phyloP scores from a whole-genome alignment of 1,284 basidiomycete genomes.

The Crepidotus sp. region DNA sequence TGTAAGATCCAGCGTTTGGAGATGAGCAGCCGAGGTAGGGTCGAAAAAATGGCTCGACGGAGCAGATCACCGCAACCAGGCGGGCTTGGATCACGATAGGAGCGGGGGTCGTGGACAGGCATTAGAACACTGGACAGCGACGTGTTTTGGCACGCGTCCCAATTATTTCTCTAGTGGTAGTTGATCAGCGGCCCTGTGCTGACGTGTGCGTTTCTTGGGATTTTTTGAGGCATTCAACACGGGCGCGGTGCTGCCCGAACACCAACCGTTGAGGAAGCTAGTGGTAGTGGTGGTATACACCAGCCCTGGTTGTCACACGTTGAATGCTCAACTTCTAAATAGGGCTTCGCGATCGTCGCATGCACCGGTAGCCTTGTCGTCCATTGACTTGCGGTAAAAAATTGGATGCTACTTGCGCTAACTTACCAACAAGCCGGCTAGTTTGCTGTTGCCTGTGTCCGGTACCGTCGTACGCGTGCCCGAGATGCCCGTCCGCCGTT shows the following conservation, averaged over 20 bases:
- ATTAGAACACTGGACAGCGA: constrained; percentile 17
- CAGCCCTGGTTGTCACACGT: constrained; percentile 13
- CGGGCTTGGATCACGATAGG: constrained; percentile 24
- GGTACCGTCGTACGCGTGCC: constrained; percentile 3
- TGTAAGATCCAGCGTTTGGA: neutral
- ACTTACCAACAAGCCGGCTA: neutral
- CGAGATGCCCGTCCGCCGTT: constrained; percentile 7
- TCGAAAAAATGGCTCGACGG: neutral
- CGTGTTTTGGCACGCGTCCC: constrained; percentile 1
- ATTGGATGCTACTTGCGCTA: neutral
- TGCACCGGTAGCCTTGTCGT: neutral
- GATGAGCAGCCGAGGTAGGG: constrained; percentile 11
- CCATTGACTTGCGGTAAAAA: neutral
- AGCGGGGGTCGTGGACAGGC: constrained; percentile 20
- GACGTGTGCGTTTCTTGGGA: neutral
- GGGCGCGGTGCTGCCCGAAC: neutral
- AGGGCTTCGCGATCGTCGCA: constrained; percentile 7
- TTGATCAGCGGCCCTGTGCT: neutral
- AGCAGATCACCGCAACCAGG: constrained; percentile 17
- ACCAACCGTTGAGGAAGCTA: neutral
- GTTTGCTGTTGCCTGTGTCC: neutral
- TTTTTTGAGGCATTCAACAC: neutral
- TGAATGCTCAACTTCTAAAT: neutral
- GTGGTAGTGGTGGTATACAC: neutral
- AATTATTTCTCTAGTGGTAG: neutral